Percentiles rank a stretch among this genome's conserved stretches.
These are phyloP conservation scores for Neoarthrinium moseri DNA, from an alignment of 2,329 filamentous ascomycete genomes.

Conservation along the genomic window DNA sequence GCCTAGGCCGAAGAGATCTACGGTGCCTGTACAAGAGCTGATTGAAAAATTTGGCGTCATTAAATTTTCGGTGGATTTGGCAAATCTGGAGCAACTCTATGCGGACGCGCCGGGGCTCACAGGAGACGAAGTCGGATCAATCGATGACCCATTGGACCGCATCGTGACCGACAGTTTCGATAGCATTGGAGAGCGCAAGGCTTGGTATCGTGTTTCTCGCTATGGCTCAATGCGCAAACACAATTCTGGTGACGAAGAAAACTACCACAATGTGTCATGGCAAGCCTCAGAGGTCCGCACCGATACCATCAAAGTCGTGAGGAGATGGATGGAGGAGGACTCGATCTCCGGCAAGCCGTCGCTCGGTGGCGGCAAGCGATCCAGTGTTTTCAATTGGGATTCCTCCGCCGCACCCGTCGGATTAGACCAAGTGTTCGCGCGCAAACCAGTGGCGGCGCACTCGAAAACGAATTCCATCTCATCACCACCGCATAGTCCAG, in stretches of 20 bases:
- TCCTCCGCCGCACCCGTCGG: slow-evolving; percentile 48
- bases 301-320: slow-evolving; percentile 57
- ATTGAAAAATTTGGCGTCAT: slow-evolving; percentile 27
- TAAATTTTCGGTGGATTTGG: slow-evolving; percentile 20
- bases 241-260: slow-evolving; percentile 55
- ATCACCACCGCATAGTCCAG: slow-evolving; percentile 9
- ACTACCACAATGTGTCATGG: slow-evolving; percentile 61
- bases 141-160: slow-evolving; percentile 40
- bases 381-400: slow-evolving; percentile 62
- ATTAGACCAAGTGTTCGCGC: slow-evolving; percentile 43
- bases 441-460: slow-evolving; percentile 25
- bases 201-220: slow-evolving; percentile 65
- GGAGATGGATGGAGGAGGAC: slow-evolving; percentile 66
- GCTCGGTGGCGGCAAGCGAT: slow-evolving; percentile 41
- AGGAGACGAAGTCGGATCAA: slow-evolving; percentile 6
- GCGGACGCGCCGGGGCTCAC: slow-evolving; percentile 16
- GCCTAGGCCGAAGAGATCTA: background rate
- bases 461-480: slow-evolving; percentile 24
- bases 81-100: slow-evolving; percentile 30
- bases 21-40: slow-evolving; percentile 16
- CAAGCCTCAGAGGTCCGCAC: slow-evolving; percentile 49
- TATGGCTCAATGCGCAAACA: slow-evolving; percentile 58
- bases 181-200: slow-evolving; percentile 56
- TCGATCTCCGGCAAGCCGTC: slow-evolving; percentile 51
- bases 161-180: slow-evolving; percentile 52